Conservation (phyloP, 768 basidiomycete species). For the Trametes villosa region DNA sequence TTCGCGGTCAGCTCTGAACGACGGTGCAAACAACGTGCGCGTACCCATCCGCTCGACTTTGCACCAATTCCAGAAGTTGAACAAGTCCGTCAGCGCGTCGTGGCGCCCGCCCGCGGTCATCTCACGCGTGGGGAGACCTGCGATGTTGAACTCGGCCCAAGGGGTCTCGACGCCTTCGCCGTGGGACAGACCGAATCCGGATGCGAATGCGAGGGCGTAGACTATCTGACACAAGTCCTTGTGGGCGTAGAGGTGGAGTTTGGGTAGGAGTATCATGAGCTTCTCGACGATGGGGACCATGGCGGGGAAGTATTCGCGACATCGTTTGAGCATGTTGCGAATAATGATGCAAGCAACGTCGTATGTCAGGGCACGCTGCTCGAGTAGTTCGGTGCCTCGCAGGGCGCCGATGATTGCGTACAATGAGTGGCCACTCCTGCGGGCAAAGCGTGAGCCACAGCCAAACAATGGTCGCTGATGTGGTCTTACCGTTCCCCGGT, state of each 20-base stretch:
- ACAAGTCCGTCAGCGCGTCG: slow-evolving; percentile 18
- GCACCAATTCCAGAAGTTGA: slow-evolving; percentile 18
- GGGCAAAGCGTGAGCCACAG: neutral
- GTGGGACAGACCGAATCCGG: slow-evolving; percentile 19
- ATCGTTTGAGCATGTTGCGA: slow-evolving; percentile 10
- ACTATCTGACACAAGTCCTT: slow-evolving; percentile 17
- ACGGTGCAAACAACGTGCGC: neutral
- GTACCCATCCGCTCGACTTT: slow-evolving; percentile 11
- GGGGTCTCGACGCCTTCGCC: slow-evolving; percentile 27
- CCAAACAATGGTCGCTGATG: too few species aligned
- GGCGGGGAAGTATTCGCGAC: neutral
- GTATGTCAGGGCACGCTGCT: neutral
- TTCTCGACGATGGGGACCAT: neutral
- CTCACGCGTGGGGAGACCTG: slow-evolving; percentile 15
- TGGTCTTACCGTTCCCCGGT: neutral
- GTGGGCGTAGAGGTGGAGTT: slow-evolving; percentile 27
- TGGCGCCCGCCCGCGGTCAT: slow-evolving; percentile 17
- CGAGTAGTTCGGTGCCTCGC: neutral
- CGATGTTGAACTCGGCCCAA: slow-evolving; percentile 23
- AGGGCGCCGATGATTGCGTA: neutral
- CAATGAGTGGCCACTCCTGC: neutral
- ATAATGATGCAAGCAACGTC: slow-evolving; percentile 22
- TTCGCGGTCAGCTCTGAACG: neutral
- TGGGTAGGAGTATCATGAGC: neutral
- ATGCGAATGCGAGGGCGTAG: slow-evolving; percentile 20